Conservation (phyloP, 345 rosid genomes). For the sweet orange (Citrus sinensis) region DVS_A1.0 CM039168.1:24858501-24859000, state of each 20-base stretch:
- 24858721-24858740: constrained; percentile 39
- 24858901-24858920: constrained; percentile 65
- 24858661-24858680: no score
- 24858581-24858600: constrained; percentile 40
- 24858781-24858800: constrained; percentile 52
- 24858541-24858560: constrained; percentile 38
- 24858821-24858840: constrained; percentile 73
- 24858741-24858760: constrained; percentile 54
- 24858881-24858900: constrained; percentile 91
- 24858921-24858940: background rate
- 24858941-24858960: constrained; percentile 36
- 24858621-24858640: constrained; percentile 46
- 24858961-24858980: constrained; percentile 18
- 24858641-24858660: constrained; percentile 36
- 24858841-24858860: constrained; percentile 80
- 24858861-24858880: constrained; percentile 60
- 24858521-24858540: constrained; percentile 42
- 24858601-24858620: constrained; percentile 60
- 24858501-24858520: constrained; percentile 39
- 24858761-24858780: constrained; percentile 41
- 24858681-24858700: background rate
- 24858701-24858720: background rate
- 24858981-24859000: no score
- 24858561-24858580: constrained; percentile 27
- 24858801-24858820: constrained; percentile 36